Evolutionary conservation across 2,329 filamentous ascomycete genomes (phyloP).

Genomic region (Trichoderma oligosporum): DNA sequence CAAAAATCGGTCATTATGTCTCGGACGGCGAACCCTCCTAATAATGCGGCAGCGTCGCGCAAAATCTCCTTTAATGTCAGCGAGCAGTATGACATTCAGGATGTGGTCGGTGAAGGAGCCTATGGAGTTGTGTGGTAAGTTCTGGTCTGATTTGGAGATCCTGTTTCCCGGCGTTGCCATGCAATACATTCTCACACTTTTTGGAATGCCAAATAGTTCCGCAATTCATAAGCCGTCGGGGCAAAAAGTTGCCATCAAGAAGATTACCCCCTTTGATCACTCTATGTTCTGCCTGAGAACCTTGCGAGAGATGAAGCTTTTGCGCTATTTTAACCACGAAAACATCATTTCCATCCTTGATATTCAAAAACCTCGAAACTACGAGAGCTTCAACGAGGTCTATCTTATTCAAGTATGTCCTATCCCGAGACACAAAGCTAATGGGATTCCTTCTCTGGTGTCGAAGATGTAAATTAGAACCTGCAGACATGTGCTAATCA

Average conservation of each 20-base stretch:
- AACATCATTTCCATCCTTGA: slow-evolving; percentile 99
- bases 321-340: slow-evolving; percentile 99
- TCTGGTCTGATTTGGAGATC: neutral
- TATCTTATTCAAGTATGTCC: slow-evolving; percentile 90
- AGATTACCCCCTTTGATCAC: slow-evolving; percentile 98
- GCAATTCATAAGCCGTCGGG: slow-evolving; percentile 96
- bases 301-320: slow-evolving; percentile 96
- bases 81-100: slow-evolving; percentile 98
- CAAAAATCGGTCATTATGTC: slow-evolving; percentile 43
- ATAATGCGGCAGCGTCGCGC: slow-evolving; percentile 61
- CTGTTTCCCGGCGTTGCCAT: neutral
- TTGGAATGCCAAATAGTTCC: slow-evolving; percentile 58
- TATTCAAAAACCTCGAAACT: slow-evolving; percentile 96
- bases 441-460: too few relatives aligned
- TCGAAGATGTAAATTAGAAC: too few relatives aligned
- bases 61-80: slow-evolving; percentile 99
- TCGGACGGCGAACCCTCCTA: slow-evolving; percentile 53
- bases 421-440: too few relatives aligned
- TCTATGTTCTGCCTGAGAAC: slow-evolving; percentile 98
- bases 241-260: slow-evolving; percentile 99
- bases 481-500: neutral
- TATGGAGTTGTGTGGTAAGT: slow-evolving; percentile 97
- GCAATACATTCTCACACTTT: neutral
- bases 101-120: slow-evolving; percentile 97
- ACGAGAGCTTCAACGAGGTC: slow-evolving; percentile 94